Percentiles rank a stretch among this genome's conserved stretches.
These are phyloP conservation scores for Fusarium sp. DNA, from an alignment of 2,329 filamentous ascomycete species.

Conservation along the genomic window DNA sequence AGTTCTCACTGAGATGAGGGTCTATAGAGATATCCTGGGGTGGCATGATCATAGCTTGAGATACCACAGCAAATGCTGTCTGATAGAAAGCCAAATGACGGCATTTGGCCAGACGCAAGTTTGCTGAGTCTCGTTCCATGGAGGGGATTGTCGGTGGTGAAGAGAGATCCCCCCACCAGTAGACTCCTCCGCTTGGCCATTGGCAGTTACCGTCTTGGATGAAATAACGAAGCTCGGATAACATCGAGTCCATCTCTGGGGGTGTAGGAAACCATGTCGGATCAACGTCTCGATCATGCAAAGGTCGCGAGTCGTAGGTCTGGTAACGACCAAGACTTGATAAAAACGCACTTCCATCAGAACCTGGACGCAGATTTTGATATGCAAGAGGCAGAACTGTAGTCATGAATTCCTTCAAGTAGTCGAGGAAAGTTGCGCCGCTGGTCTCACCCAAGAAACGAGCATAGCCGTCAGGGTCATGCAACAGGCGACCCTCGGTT, in stretches of 20 bases:
- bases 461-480: constrained; percentile 55
- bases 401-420: constrained; percentile 58
- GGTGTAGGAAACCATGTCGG: constrained; percentile 52
- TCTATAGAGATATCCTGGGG: constrained; percentile 35
- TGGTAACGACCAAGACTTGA: constrained; percentile 56
- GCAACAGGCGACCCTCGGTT: constrained; percentile 54
- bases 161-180: constrained; percentile 57
- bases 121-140: constrained; percentile 31
- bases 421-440: constrained; percentile 60
- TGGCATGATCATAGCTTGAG: constrained; percentile 40
- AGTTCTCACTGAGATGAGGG: constrained; percentile 52
- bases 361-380: constrained; percentile 32
- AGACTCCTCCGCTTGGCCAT: constrained; percentile 57
- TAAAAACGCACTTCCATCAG: constrained; percentile 48
- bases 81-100: constrained; percentile 57
- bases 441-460: constrained; percentile 61
- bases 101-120: constrained; percentile 38
- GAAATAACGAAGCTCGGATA: constrained; percentile 53
- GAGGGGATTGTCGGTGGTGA: constrained; percentile 43
- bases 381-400: constrained; percentile 50
- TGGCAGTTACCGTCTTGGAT: constrained; percentile 56
- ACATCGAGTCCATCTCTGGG: constrained; percentile 50
- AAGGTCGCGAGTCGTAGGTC: constrained; percentile 56
- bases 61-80: constrained; percentile 55
- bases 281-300: constrained; percentile 50